These are phyloP conservation scores for Calonectria pseudoturangicola DNA, from an alignment of 2,329 filamentous ascomycete species.

Conservation along the genomic window DNA sequence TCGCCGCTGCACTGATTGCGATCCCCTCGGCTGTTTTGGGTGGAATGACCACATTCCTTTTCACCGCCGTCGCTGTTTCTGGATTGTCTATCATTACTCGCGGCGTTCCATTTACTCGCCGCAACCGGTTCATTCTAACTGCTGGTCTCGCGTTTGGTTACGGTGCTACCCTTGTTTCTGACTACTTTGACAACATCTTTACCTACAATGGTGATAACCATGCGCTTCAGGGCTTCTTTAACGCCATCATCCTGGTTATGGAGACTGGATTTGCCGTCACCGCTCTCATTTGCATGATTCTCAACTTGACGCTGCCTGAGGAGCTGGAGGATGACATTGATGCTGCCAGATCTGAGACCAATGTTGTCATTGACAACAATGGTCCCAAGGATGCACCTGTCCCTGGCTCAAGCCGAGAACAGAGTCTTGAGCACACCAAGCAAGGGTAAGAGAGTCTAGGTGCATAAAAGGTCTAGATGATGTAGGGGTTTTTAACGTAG, in stretches of 20 bases:
- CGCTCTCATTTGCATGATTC: slow-evolving; percentile 81
- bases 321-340: slow-evolving; percentile 80
- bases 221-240: slow-evolving; percentile 82
- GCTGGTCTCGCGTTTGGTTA: slow-evolving; percentile 84
- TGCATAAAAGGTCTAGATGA: slow-evolving; percentile 11
- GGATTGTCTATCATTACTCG: slow-evolving; percentile 85
- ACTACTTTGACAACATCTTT: slow-evolving; percentile 83
- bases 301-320: slow-evolving; percentile 84
- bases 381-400: slow-evolving; percentile 33
- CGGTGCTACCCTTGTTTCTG: slow-evolving; percentile 79
- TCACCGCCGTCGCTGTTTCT: slow-evolving; percentile 84
- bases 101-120: slow-evolving; percentile 82
- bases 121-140: slow-evolving; percentile 88
- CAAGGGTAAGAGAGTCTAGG: slow-evolving; percentile 25
- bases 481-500: slow-evolving; percentile 5
- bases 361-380: slow-evolving; percentile 43
- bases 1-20: slow-evolving; percentile 85
- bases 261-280: slow-evolving; percentile 85
- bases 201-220: slow-evolving; percentile 82
- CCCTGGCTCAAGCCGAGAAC: slow-evolving; percentile 34
- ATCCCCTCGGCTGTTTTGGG: slow-evolving; percentile 82
- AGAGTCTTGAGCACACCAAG: slow-evolving; percentile 41
- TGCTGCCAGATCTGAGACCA: slow-evolving; percentile 45
- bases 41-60: slow-evolving; percentile 88
- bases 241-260: slow-evolving; percentile 84